Evolutionary conservation across 208 protist genomes (phyloP).

Genomic region (Crithidia brevicula): DNA sequence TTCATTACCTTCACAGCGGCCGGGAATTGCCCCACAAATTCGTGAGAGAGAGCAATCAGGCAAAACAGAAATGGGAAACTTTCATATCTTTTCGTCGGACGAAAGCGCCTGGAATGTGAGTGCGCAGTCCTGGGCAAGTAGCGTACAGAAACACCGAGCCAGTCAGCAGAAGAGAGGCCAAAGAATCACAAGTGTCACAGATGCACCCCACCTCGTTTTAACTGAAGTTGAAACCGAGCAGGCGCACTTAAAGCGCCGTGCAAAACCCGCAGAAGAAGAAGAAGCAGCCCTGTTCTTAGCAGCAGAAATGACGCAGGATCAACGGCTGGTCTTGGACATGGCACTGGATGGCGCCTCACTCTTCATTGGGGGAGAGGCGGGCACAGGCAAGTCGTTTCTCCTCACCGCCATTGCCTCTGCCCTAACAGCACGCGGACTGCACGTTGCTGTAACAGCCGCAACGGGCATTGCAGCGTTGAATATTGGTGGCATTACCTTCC

Average conservation of each 20-base stretch:
- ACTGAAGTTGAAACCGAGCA: no score
- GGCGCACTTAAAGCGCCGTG: no score
- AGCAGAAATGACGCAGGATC: slow-evolving; percentile 18
- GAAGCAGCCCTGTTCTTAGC: no score
- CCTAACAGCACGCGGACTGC: slow-evolving; percentile 23
- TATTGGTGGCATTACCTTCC: slow-evolving; percentile 87
- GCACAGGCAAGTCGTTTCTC: slow-evolving; percentile 89
- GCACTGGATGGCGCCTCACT: slow-evolving; percentile 63
- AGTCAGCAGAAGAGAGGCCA: no score
- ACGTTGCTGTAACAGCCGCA: slow-evolving; percentile 78
- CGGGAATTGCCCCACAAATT: no score
- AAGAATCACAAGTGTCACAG: no score
- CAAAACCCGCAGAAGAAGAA: not conserved
- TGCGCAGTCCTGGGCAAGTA: no score
- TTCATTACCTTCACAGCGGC: no score
- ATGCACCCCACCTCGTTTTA: no score
- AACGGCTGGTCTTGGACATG: slow-evolving; percentile 17
- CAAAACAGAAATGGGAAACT: not conserved
- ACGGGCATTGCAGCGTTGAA: slow-evolving; percentile 90
- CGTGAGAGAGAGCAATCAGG: no score
- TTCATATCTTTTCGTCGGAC: not conserved
- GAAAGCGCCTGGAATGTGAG: no score
- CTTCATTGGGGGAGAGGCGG: slow-evolving; percentile 88
- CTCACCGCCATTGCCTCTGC: slow-evolving; percentile 66
- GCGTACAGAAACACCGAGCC: no score